Evolutionary conservation across 768 basidiomycete genomes (phyloP).

Genomic region (Termitomyces sp.): DNA sequence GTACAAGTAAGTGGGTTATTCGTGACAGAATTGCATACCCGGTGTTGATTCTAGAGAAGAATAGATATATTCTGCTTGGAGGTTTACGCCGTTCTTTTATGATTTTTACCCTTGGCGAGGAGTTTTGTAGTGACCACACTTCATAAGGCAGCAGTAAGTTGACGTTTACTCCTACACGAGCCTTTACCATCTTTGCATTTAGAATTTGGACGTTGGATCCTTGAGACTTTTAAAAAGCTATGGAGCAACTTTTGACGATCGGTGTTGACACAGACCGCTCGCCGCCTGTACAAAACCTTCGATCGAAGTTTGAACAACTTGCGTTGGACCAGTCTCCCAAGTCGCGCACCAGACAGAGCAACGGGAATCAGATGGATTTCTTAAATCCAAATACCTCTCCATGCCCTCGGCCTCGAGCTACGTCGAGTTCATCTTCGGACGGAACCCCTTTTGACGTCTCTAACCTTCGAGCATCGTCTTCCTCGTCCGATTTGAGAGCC

Average conservation of each 20-base stretch:
- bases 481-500: slow-evolving; percentile 50
- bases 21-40: too few species aligned
- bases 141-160: neutral
- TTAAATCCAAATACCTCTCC: slow-evolving; percentile 19
- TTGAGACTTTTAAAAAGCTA: neutral
- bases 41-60: neutral
- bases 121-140: neutral
- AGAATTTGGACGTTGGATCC: neutral
- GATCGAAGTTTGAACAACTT: slow-evolving; percentile 67
- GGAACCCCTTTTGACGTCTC: slow-evolving; percentile 20
- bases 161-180: neutral
- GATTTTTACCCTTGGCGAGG: neutral
- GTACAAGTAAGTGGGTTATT: neutral
- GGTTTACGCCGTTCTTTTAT: neutral
- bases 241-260: slow-evolving; percentile 4
- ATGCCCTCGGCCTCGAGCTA: slow-evolving; percentile 36
- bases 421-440: slow-evolving; percentile 27
- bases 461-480: slow-evolving; percentile 40
- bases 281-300: slow-evolving; percentile 64
- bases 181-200: neutral
- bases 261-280: slow-evolving; percentile 50
- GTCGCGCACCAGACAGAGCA: neutral
- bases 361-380: slow-evolving; percentile 13
- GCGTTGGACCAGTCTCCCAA: slow-evolving; percentile 26
- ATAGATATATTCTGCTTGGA: neutral